Percentiles rank a stretch among this genome's conserved stretches.
These are phyloP conservation scores for Cairneyella variabilis DNA, from an alignment of 495 filamentous ascomycete genomes.

Conservation along the genomic window DNA sequence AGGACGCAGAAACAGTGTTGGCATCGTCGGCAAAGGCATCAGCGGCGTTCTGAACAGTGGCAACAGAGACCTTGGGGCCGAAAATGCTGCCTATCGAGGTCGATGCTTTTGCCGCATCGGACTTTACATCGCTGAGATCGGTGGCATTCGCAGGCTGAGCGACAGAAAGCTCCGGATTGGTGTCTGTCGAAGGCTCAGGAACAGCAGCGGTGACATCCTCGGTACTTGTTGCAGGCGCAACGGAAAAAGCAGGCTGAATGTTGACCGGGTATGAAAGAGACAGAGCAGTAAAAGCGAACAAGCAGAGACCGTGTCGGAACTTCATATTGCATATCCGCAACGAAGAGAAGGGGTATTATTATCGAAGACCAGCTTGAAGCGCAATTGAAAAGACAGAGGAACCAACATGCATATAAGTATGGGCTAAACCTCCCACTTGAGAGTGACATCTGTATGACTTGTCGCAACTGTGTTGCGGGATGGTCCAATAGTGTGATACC, in stretches of 20 bases:
- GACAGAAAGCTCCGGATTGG: background rate
- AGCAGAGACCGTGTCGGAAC: conserved; percentile 6
- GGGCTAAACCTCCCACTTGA: background rate
- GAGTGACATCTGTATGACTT: background rate
- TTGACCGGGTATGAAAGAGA: conserved; percentile 9
- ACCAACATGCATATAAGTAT: background rate
- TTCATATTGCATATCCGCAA: conserved; percentile 9
- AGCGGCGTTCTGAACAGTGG: conserved; percentile 3
- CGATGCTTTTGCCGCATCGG: background rate
- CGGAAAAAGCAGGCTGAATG: background rate
- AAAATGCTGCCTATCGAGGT: background rate
- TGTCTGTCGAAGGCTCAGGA: background rate
- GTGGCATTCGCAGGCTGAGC: background rate
- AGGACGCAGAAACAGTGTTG: conserved; percentile 12
- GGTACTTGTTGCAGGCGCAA: background rate
- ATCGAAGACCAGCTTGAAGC: background rate
- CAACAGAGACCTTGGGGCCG: background rate
- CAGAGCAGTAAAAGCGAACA: conserved; percentile 2
- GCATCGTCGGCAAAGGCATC: conserved; percentile 13
- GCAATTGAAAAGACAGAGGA: background rate
- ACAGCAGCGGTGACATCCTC: background rate
- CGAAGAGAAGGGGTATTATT: background rate
- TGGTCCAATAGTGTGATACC: background rate
- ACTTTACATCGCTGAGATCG: background rate
- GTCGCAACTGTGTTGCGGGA: background rate